Base-by-base conservation (phyloP, 805 yeast species). In the Candida cerambycidarum region DNA sequence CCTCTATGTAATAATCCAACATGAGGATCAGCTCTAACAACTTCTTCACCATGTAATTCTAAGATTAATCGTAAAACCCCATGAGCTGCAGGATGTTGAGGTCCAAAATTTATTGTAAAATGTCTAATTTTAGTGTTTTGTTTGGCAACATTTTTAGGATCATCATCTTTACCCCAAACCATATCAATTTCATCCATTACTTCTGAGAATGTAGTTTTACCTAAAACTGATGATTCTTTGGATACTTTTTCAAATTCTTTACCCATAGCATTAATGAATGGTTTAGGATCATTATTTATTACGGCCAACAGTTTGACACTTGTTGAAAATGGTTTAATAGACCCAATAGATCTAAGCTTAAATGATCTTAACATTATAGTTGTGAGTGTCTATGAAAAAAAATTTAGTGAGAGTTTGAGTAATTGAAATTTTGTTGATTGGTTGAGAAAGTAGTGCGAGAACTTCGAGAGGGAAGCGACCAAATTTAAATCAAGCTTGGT, bases 61-160 rank as follows among this genome's bases (percentile, higher is more conserved):
- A 87, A 71, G 64, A 87, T 88, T 64, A 87, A 74, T 62, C 95
- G 79, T 71, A 87, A 73, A 66, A 87, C 96, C 53, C 96, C 96
- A 71, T 87, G 96, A 21, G 95, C 95, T 48, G 96, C 96, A 17
- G 96, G 96, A 71, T 87, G 96, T 69, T 87, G 96, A 38, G 96
- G 96, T 28, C 95, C 96, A 61, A 87, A 87, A 68, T 88, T 88
- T 61, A 88, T 82, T 38, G 95, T 87, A 72, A 87, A 88, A 61
- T 86, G 95, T 64, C 95, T 81, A 31, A 87, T 82, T 62, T 85
- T 71, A 40, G 72, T 60, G 55, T 71, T 71, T 55, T 70, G 75
- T 45, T 62, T 71, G 33, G 59, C 71, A 14, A 69, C 68, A 24
- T 65, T 57, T 41, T 57, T 61, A 25, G 75, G 75, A 49, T 67